Base-by-base conservation (phyloP, 495 filamentous ascomycete species). In the Margaritispora aquatica region DNA sequence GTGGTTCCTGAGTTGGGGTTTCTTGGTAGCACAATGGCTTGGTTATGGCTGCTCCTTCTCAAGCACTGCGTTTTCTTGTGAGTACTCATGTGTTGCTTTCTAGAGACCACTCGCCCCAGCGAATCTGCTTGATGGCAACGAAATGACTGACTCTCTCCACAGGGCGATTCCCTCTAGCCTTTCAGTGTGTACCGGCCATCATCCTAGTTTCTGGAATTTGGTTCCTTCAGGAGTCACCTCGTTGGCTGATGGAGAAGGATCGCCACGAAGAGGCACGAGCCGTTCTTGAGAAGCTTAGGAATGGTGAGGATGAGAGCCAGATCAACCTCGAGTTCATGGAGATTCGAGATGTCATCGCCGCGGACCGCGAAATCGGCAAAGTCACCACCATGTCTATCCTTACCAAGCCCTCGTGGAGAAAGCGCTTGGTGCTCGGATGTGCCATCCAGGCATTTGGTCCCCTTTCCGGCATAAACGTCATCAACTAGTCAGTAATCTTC, bases 121-220 rank as follows among this genome's bases (percentile, higher is more conserved):
- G n/a, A n/a, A n/a, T n/a, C n/a, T n/a, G n/a, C n/a, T n/a, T n/a
- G n/a, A n/a, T n/a, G n/a, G n/a, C n/a, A n/a, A n/a, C n/a, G n/a
- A n/a, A 10, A 5, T 57, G 8, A 13, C 48, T 54, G 26, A 72
- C 46, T 26, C 63, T 19, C 17, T 36, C 70, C 77, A 63, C n/a
- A n/a, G 82, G 82, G 82, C 70, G 81, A 27, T 75, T 84, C 38
- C 81, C 80, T 0, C 74, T 85, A 20, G 76, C 77, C 15, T 75
- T 83, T 23, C 80, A 83, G 59, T 71, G 71, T 27, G 65, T 77
- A 0, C 81, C 80, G 5, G 73, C 76, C 5, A 36, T 84, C 1
- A 61, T 79, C 17, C 69, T 85, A 22, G 70, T 67, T 9, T 58
- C 69, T 7, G 79, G 80, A 9, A 67, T 80, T 31, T 75, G 73